Evolutionary conservation across 2,329 filamentous ascomycete genomes (phyloP), one percentile per base, ranked within the genome.

Genomic region (Aspergillus unguis): DNA sequence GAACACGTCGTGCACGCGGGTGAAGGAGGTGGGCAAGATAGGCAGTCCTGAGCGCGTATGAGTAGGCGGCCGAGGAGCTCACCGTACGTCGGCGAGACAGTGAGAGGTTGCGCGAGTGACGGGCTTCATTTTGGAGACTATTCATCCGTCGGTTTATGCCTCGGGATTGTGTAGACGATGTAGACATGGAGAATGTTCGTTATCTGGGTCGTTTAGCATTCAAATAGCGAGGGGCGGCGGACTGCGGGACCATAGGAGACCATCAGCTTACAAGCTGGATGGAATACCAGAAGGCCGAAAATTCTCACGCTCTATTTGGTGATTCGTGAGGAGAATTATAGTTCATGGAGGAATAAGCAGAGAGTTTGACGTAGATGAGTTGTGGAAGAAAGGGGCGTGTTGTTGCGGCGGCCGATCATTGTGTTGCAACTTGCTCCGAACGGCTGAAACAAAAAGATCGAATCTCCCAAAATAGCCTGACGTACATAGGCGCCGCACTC

Each of bases 1-100:
- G 90, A 66, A 92, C 88, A 67, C 90, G 85, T 74, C 92, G 94
- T 65, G 89, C 83, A 66, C 91, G 88, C 58, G 94, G 92, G 70
- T 96, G 91, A 48, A 99, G 82, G 41, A 97, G 85, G 72, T 99
- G 95, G 72, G 92, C 82, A 53, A 99, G 87, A 73, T 90, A 96
- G 62, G 92, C 92, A 61, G 89, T 86, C 57, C 94, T 88, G 50
- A 99, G 84, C 63, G 92, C 91, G 74, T 90, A 96, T 58, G 85
- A 88, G 75, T 95, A 96, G 67, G 90, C 92, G 73, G 96, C 90
- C 63, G 95, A 88, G 69, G 78, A 66, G 59, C 64, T 74, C 55
- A 79, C 65, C 11, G 72, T 70, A 46, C 74, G 73, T 50, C 71
- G 71, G 50, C 74, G 71, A 44, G 67, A 67, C 52, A 67, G 58